Conservation (phyloP, 495 filamentous ascomycete species). For the Neurospora pannonica region DNA sequence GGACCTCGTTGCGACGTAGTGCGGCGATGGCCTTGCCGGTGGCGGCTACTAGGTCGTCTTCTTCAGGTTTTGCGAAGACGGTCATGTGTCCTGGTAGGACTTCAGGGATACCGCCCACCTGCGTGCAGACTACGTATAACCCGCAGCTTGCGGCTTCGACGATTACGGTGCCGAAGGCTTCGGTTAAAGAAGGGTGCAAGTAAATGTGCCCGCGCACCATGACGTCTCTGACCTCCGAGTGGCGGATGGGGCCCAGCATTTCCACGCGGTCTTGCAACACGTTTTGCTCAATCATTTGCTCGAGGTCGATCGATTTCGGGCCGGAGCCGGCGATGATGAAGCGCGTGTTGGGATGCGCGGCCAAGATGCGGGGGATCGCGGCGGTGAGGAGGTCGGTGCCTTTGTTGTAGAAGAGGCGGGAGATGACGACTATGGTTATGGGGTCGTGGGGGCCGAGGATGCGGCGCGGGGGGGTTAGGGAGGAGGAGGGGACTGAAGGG, state of each 20-base stretch:
- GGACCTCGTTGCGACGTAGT: conserved; percentile 71
- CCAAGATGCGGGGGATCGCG: conserved; percentile 83
- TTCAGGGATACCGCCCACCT: conserved; percentile 93
- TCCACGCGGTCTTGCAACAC: conserved; percentile 92
- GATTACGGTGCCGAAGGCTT: conserved; percentile 95
- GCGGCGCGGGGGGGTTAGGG: conserved; percentile 6
- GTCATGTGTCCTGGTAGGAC: conserved; percentile 93
- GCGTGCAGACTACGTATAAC: conserved; percentile 91
- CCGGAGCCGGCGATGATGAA: conserved; percentile 96
- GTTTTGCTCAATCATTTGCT: conserved; percentile 94
- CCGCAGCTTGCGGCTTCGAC: conserved; percentile 95
- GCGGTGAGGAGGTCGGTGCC: conserved; percentile 92
- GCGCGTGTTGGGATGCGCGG: conserved; percentile 80
- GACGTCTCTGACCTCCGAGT: conserved; percentile 96
- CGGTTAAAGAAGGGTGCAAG: conserved; percentile 86
- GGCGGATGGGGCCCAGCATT: conserved; percentile 81
- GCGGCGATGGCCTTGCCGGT: conserved; percentile 74
- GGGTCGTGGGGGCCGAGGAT: conserved; percentile 68
- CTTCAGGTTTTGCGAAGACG: conserved; percentile 83
- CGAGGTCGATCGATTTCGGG: conserved; percentile 92
- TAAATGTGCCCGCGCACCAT: conserved; percentile 98
- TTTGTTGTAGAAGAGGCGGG: conserved; percentile 97
- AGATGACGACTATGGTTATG: conserved; percentile 95
- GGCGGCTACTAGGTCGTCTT: conserved; percentile 78
- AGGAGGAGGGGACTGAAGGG: conserved; percentile 5